Evolutionary conservation across 176 grass and related monocot species (phyloP).

Genomic region (Avena sativa): DNA sequence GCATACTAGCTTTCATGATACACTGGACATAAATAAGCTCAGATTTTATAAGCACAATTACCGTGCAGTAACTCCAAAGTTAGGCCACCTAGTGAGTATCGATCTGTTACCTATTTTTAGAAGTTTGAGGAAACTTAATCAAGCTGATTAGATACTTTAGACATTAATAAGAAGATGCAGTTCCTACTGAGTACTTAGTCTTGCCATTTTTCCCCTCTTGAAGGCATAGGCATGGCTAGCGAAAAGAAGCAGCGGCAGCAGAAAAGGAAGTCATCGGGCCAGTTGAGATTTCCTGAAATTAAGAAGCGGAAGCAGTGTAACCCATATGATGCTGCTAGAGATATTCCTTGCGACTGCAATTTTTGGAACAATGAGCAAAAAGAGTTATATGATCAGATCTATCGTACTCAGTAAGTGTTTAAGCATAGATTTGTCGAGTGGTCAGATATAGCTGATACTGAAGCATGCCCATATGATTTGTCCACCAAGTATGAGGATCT

Average conservation of each 20-base stretch:
- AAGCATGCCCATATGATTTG: slow-evolving; percentile 1
- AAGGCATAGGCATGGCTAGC: not conserved
- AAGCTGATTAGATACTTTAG: not conserved
- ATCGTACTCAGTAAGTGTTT: not conserved
- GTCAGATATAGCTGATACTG: not conserved
- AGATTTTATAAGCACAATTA: not conserved
- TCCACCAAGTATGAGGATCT: not conserved
- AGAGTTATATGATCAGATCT: not conserved
- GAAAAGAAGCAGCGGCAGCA: not conserved
- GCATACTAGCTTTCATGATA: not conserved
- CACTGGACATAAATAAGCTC: not conserved
- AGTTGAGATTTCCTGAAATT: slow-evolving; percentile 4
- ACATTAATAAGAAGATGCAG: too few relatives aligned
- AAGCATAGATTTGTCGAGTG: slow-evolving; percentile 9
- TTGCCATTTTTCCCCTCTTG: not conserved
- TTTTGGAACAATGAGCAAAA: not conserved
- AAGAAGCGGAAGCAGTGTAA: slow-evolving; percentile 7
- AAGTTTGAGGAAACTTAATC: not conserved
- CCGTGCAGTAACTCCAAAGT: not conserved
- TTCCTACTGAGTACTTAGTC: not conserved
- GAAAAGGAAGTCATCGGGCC: not conserved
- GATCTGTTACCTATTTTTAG: not conserved
- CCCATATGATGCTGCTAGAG: not conserved
- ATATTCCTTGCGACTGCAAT: not conserved
- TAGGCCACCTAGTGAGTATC: not conserved